Evolutionary conservation across 495 filamentous ascomycete species (phyloP), one percentile per base, ranked within the genome.

Genomic region (Pseudoneurospora amorphoporcata): DNA sequence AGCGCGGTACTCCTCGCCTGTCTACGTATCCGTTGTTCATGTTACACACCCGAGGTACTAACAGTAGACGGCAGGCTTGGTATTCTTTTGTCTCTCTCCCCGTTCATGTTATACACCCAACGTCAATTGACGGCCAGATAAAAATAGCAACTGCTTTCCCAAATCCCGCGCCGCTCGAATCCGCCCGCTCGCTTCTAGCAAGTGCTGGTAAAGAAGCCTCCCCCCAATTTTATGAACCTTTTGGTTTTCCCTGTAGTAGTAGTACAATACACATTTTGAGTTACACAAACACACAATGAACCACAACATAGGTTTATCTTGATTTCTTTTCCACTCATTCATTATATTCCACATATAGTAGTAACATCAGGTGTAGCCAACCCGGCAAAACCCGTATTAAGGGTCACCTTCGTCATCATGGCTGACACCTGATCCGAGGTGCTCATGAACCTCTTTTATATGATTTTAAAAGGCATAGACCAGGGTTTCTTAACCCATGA

Each of bases 401-500:
- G 29, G 29, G 39, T 61, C 1, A 23, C 29, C 29, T 61, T 61
- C 53, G 53, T 61, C 53, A 61, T 61, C 53, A 35, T 61, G 53
- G 29, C 14, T 1, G 2, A 61, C 53, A 61, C 53, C 29, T 17
- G 53, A 32, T 10, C 2, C 8, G 47, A 10, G 4, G 47, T 29
- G 5, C 23, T 16, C 0, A 16, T 47, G 41, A 9, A 29, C 47
- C 47, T 58, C n/a, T 3, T 2, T n/a, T 45, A 45, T 45, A 37
- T 37, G 35, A 37, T 19, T 45, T 17, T 14, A 12, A 42, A 17
- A 0, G 43, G 43, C 5, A 7, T 7, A 19, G 17, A 19, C 8
- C 16, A 43, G 6, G 45, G 53, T 1, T 12, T 1, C 58, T 83
- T 85, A 88, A 74, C 87, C 87, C 87, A 88, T 88, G 71, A 95